Evolutionary conservation across 306 rosid genomes (phyloP).

Genomic region (Vigna hirtella): DNA sequence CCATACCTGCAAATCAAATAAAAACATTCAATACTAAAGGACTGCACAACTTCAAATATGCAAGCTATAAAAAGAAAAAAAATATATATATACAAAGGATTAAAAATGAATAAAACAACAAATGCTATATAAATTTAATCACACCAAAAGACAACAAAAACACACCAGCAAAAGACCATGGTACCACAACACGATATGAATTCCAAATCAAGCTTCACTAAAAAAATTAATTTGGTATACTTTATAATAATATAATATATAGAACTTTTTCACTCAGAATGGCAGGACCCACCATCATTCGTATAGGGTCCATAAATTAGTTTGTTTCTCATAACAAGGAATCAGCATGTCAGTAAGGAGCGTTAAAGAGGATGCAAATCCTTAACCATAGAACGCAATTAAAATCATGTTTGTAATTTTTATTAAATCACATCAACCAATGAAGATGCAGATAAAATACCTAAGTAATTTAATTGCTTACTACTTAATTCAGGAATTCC

Average conservation of each 20-base stretch:
- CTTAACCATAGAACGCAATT: neutral
- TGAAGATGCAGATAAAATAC: constrained; percentile 7
- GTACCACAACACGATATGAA: constrained; percentile 7
- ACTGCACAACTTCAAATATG: constrained; percentile 31
- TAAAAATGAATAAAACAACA: neutral
- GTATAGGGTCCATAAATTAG: neutral
- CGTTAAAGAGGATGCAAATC: neutral
- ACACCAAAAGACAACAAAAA: neutral
- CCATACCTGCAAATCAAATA: constrained; percentile 83
- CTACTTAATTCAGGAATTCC: constrained; percentile 3
- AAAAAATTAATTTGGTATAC: neutral
- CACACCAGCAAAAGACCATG: neutral
- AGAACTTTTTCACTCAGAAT: neutral
- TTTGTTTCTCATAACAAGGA: neutral
- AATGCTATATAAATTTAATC: too few relatives aligned
- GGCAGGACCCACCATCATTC: neutral
- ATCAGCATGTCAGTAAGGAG: neutral
- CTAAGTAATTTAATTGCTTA: neutral
- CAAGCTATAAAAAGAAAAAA: neutral
- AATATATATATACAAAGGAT: neutral
- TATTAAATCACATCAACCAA: constrained; percentile 1
- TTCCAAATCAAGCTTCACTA: neutral
- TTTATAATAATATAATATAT: neutral
- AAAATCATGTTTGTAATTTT: neutral
- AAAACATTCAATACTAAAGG: constrained; percentile 19